Percentiles rank a stretch among this genome's conserved stretches.
Conservation (phyloP, 768 basidiomycete genomes). For the Butyriboletus loyo region DNA sequence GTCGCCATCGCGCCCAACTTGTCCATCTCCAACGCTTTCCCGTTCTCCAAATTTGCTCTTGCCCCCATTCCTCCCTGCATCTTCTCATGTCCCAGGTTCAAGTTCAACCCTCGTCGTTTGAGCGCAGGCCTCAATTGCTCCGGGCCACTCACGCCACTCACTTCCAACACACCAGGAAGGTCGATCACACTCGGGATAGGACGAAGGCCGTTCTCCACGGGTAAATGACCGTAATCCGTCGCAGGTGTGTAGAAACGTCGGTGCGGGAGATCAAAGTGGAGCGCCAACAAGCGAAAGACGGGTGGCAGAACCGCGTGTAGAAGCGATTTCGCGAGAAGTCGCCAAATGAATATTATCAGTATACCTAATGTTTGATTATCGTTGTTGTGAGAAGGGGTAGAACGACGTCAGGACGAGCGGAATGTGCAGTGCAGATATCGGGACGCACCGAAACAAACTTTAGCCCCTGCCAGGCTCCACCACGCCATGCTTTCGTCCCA, state of each 20-base stretch:
- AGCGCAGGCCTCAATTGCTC: slow-evolving; percentile 33
- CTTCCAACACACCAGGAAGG: slow-evolving; percentile 47
- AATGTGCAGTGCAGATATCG: background rate
- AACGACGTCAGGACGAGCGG: background rate
- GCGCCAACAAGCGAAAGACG: slow-evolving; percentile 72
- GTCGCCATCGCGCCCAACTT: slow-evolving; percentile 22
- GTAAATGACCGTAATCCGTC: slow-evolving; percentile 78
- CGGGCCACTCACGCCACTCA: slow-evolving; percentile 37
- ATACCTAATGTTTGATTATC: slow-evolving; percentile 49
- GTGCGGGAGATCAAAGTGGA: slow-evolving; percentile 68
- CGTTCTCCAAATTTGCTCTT: slow-evolving; percentile 25
- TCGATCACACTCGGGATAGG: slow-evolving; percentile 87
- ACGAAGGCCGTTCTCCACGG: slow-evolving; percentile 55
- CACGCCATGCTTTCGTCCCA: slow-evolving; percentile 35
- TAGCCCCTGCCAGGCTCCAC: slow-evolving; percentile 36
- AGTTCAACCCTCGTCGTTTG: slow-evolving; percentile 23
- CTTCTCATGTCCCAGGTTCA: background rate
- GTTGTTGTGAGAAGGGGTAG: background rate
- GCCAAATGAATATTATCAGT: slow-evolving; percentile 80
- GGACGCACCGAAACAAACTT: slow-evolving; percentile 41
- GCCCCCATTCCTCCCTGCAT: slow-evolving; percentile 25
- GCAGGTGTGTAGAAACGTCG: slow-evolving; percentile 89
- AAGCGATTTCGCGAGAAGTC: slow-evolving; percentile 76
- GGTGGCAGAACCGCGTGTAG: slow-evolving; percentile 79
- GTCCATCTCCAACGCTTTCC: slow-evolving; percentile 27